Evolutionary conservation across 2,329 filamentous ascomycete species (phyloP).

Genomic region (Claviceps humidiphila): DNA sequence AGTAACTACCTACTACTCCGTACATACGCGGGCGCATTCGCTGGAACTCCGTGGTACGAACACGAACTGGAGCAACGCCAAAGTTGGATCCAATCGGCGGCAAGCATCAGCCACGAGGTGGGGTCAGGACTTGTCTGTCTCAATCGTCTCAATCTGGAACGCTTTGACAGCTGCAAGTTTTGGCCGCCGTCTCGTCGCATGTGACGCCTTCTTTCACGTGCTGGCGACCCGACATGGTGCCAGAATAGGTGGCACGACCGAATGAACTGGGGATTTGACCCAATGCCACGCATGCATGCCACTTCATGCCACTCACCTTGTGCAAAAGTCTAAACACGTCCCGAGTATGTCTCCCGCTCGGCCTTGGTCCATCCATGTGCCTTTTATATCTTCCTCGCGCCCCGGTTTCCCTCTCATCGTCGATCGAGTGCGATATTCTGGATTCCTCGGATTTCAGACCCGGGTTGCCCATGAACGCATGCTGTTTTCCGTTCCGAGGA

Average conservation of each 20-base stretch:
- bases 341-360: conserved; percentile 5
- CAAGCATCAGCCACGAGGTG: too few relatives aligned
- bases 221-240: conserved; percentile 2
- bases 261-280: not conserved
- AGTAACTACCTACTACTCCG: too few relatives aligned
- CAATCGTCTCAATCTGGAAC: too few relatives aligned
- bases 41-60: too few relatives aligned
- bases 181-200: conserved; percentile 1
- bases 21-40: too few relatives aligned
- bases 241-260: conserved; percentile 4
- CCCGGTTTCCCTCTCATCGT: not conserved
- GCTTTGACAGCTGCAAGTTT: too few relatives aligned
- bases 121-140: too few relatives aligned
- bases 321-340: conserved; percentile 2
- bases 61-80: too few relatives aligned
- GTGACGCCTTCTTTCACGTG: conserved; percentile 7
- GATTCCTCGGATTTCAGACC: not conserved
- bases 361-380: not conserved
- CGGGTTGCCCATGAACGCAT: not conserved
- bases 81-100: too few relatives aligned
- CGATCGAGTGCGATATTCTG: not conserved
- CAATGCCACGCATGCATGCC: not conserved
- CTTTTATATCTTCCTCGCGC: conserved; percentile 1
- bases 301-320: conserved; percentile 2
- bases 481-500: not conserved